A percentile compares a stretch with the other conserved stretches of the same genome.
phyloP scores from a whole-genome alignment of 768 basidiomycete genomes.

The Boletellus ananiceps region DNA sequence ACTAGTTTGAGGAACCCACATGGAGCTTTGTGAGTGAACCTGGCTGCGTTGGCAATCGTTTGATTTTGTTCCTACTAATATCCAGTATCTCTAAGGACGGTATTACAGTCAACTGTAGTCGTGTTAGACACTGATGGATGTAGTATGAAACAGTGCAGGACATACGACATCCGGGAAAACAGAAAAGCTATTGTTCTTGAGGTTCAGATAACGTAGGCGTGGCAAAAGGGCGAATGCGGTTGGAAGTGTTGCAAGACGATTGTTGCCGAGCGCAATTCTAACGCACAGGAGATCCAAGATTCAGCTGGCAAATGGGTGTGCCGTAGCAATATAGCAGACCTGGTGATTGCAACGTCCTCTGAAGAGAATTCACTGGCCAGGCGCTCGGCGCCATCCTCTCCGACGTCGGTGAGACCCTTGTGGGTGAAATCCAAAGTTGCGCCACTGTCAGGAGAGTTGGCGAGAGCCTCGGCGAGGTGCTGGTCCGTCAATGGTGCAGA shows the following conservation, averaged over 20 bases:
- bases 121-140: constrained; percentile 8
- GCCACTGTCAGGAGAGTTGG: constrained; percentile 68
- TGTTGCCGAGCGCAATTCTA: constrained; percentile 85
- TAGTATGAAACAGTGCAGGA: constrained; percentile 15
- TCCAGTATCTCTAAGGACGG: constrained; percentile 91
- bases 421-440: constrained; percentile 83
- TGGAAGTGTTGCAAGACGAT: constrained; percentile 75
- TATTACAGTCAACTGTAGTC: constrained; percentile 69
- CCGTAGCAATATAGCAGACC: constrained; percentile 39
- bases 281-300: neutral
- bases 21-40: constrained; percentile 74
- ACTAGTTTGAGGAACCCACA: constrained; percentile 37
- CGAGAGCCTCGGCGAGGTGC: constrained; percentile 63
- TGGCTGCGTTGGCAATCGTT: constrained; percentile 69
- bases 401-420: constrained; percentile 71
- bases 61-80: constrained; percentile 88
- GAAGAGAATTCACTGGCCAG: constrained; percentile 53
- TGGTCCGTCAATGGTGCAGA: constrained; percentile 46
- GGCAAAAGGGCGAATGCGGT: constrained; percentile 68
- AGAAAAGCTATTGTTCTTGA: constrained; percentile 79
- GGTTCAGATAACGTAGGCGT: constrained; percentile 77
- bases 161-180: constrained; percentile 85
- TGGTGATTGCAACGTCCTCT: constrained; percentile 51
- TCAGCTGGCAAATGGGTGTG: constrained; percentile 7
- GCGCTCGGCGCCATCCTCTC: constrained; percentile 67